phyloP scores from a whole-genome alignment of 2,329 filamentous ascomycete species.

The Aspergillus hortae region DNA sequence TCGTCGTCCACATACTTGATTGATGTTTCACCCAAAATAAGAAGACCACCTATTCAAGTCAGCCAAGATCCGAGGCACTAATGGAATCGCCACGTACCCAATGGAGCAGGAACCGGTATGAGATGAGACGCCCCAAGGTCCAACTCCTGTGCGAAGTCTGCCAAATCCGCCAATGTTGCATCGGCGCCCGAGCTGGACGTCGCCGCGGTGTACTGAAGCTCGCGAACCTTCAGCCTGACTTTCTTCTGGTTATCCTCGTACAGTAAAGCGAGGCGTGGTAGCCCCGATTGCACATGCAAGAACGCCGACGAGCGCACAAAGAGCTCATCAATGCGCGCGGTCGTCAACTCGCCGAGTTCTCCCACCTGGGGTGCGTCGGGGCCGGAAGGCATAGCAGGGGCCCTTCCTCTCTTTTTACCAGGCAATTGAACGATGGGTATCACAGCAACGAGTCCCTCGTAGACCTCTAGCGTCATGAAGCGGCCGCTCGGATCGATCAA shows the following conservation, averaged over 20 bases:
- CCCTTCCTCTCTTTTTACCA: constrained; percentile 42
- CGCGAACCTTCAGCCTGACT: constrained; percentile 53
- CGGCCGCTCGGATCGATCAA: constrained; percentile 75
- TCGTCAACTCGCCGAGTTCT: constrained; percentile 59
- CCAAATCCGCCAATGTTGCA: constrained; percentile 52
- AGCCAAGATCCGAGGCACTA: not conserved
- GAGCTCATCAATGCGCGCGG: constrained; percentile 63
- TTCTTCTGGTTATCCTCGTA: constrained; percentile 61
- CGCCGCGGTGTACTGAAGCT: constrained; percentile 51
- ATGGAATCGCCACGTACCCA: constrained; percentile 35
- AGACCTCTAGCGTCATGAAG: constrained; percentile 65
- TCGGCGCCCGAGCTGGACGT: constrained; percentile 45
- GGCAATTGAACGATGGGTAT: constrained; percentile 58
- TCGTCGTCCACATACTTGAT: constrained; percentile 82
- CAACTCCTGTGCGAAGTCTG: constrained; percentile 51
- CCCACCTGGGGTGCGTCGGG: constrained; percentile 42
- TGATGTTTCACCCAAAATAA: constrained; percentile 75
- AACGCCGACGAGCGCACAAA: constrained; percentile 65
- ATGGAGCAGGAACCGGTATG: constrained; percentile 58
- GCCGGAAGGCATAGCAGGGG: constrained; percentile 20
- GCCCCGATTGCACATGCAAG: constrained; percentile 51
- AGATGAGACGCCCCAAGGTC: constrained; percentile 60
- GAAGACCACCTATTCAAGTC: constrained; percentile 57
- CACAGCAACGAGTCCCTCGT: constrained; percentile 65
- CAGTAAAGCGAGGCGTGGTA: constrained; percentile 61